These are phyloP conservation scores for Rhinocladiella mackenziei DNA, from an alignment of 2,329 filamentous ascomycete genomes.

Conservation along the genomic window DNA sequence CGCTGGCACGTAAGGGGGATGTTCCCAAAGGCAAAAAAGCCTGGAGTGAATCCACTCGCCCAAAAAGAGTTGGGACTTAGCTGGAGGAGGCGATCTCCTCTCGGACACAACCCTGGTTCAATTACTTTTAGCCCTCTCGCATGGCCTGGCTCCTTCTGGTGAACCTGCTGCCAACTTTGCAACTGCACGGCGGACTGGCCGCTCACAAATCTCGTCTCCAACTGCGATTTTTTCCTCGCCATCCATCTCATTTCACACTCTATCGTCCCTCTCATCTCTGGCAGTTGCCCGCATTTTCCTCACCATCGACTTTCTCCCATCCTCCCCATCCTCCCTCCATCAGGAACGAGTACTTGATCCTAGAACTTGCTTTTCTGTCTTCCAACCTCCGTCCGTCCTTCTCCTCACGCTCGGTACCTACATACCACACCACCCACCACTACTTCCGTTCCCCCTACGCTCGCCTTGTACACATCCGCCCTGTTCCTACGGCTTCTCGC, in stretches of 20 bases:
- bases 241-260: too few relatives aligned
- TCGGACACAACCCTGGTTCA: not conserved
- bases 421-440: not conserved
- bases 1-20: not conserved
- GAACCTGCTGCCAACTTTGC: too few relatives aligned
- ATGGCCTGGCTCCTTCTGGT: constrained; percentile 4
- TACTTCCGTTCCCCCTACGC: not conserved
- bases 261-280: too few relatives aligned
- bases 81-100: not conserved
- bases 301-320: not conserved
- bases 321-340: constrained; percentile 4
- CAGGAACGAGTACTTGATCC: too few relatives aligned
- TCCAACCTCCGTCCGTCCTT: constrained; percentile 3
- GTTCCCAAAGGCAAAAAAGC: not conserved
- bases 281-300: too few relatives aligned
- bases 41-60: too few relatives aligned
- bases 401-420: not conserved
- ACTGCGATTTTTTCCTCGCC: too few relatives aligned
- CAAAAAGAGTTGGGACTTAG: too few relatives aligned
- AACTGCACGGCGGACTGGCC: too few relatives aligned
- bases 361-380: too few relatives aligned
- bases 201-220: too few relatives aligned
- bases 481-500: constrained; percentile 5
- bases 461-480: constrained; percentile 9
- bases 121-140: not conserved